Conservation (phyloP, 441 rosid genomes). For the Raphanus hybrid region DNA sequence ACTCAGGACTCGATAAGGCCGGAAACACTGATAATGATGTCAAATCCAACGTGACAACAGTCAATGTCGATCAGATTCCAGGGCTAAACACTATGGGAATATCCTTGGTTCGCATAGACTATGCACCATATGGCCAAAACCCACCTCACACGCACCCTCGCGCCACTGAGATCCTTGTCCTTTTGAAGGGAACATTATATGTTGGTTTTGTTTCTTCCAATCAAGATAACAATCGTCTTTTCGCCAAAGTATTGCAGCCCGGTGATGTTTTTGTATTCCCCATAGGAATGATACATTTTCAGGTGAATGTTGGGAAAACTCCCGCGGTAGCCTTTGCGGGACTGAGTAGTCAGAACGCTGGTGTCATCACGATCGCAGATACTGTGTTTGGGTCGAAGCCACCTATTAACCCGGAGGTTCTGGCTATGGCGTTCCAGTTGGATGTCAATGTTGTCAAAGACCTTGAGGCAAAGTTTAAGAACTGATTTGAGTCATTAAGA, state of each 20-base stretch:
- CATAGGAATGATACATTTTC: slow-evolving; percentile 54
- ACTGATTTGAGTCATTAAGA: slow-evolving; percentile 8
- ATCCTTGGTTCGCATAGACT: slow-evolving; percentile 50
- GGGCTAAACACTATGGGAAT: slow-evolving; percentile 60
- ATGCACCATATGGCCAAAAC: slow-evolving; percentile 48
- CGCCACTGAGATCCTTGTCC: slow-evolving; percentile 47
- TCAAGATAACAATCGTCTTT: slow-evolving; percentile 44
- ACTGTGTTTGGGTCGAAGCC: slow-evolving; percentile 51
- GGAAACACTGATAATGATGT: slow-evolving; percentile 38
- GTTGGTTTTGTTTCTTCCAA: slow-evolving; percentile 56
- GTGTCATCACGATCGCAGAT: slow-evolving; percentile 42
- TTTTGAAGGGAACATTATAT: slow-evolving; percentile 45
- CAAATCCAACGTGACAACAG: slow-evolving; percentile 45
- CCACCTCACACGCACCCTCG: slow-evolving; percentile 56
- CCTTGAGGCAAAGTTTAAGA: slow-evolving; percentile 39
- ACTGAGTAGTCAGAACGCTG: slow-evolving; percentile 57
- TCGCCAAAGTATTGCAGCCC: slow-evolving; percentile 45
- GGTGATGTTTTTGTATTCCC: slow-evolving; percentile 61
- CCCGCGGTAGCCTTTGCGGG: slow-evolving; percentile 44
- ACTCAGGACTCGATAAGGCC: slow-evolving; percentile 38
- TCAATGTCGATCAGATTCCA: slow-evolving; percentile 42
- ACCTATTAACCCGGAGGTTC: slow-evolving; percentile 40
- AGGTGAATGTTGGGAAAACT: slow-evolving; percentile 46
- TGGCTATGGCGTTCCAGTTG: slow-evolving; percentile 45
- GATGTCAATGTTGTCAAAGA: slow-evolving; percentile 40